Evolutionary conservation across 257 asterid species (phyloP), one percentile per base, ranked within the genome.

Genomic region (Rubia yunnanensis): DNA sequence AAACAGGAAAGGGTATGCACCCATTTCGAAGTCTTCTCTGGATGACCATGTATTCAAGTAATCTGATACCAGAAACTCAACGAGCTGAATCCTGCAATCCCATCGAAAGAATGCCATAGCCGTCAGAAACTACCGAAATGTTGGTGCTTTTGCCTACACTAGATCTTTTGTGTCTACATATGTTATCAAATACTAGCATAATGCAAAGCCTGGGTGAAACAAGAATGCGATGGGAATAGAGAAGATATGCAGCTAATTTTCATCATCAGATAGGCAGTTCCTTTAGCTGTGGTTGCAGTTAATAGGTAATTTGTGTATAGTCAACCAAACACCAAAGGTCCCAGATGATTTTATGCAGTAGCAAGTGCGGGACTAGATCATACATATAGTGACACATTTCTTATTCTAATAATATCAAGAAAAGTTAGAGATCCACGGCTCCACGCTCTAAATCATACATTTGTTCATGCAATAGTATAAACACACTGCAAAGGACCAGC

Each of bases 1-100:
- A 18, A 3, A 18, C 22, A 17, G 52, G n/a, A 5, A 74, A 64
- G 53, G 39, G 65, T 67, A 46, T 88, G 18, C 77, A 94, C 99
- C 82, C 69, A 69, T 49, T 71, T 86, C 92, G 7, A 90, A 78
- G 68, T 76, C 91, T 77, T 77, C 79, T 64, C 72, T 53, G 58
- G 72, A 75, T 76, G 94, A 77, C 99, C 99, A 94, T 41, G 86
- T 71, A 20, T 80, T 69, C 41, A 86, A 79, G 84, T 78, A 64
- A 77, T 94, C 97, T 17, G 95, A 82, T 74, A 94, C 82, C 80
- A 94, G 79, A 71, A 88, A 88, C 86, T 90, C 95, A 34, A 88
- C 76, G 62, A 94, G 90, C 88, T 90, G 97, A 73, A 88, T 88
- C 99, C 99, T 94, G 96, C 80, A 74, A 79, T 77, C 64, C 71